Evolutionary conservation across 805 yeast species (phyloP).

Genomic region (Barnettozyma sp.): DNA sequence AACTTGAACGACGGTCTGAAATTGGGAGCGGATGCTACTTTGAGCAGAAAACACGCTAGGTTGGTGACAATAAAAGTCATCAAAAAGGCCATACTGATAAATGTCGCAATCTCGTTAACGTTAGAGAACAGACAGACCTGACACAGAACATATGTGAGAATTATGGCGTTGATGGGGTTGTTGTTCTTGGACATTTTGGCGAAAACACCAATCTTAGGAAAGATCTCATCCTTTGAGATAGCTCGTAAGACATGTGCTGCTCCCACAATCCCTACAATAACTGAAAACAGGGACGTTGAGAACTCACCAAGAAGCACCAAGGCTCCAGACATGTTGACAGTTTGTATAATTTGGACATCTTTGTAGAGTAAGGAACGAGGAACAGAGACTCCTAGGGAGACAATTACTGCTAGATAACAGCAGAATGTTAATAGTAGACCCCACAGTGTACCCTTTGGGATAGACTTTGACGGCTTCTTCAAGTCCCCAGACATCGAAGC

Average conservation of each 20-base stretch:
- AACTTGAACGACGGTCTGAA: slow-evolving; percentile 92
- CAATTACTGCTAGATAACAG: slow-evolving; percentile 72
- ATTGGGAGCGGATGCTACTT: slow-evolving; percentile 93
- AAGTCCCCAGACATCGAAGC: slow-evolving; percentile 98
- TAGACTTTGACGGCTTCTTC: slow-evolving; percentile 75
- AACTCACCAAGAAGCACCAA: slow-evolving; percentile 83
- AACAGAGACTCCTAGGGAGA: slow-evolving; percentile 71
- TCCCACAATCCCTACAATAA: slow-evolving; percentile 92
- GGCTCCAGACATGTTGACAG: slow-evolving; percentile 61
- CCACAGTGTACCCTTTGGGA: slow-evolving; percentile 89
- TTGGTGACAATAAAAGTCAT: slow-evolving; percentile 95
- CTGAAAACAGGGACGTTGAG: slow-evolving; percentile 85
- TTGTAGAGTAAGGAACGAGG: slow-evolving; percentile 71
- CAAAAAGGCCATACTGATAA: slow-evolving; percentile 93
- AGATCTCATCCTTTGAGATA: slow-evolving; percentile 76
- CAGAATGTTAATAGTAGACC: slow-evolving; percentile 74
- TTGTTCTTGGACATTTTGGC: slow-evolving; percentile 40
- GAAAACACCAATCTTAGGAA: slow-evolving; percentile 71
- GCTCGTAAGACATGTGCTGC: slow-evolving; percentile 91
- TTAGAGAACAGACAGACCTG: slow-evolving; percentile 85
- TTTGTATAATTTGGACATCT: slow-evolving; percentile 83
- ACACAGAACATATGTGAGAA: slow-evolving; percentile 74
- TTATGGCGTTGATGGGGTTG: slow-evolving; percentile 60
- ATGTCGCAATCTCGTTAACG: slow-evolving; percentile 88
- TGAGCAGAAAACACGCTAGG: slow-evolving; percentile 83